Evolutionary conservation across 2,329 filamentous ascomycete species (phyloP).

Genomic region (Leptographium procerum): DNA sequence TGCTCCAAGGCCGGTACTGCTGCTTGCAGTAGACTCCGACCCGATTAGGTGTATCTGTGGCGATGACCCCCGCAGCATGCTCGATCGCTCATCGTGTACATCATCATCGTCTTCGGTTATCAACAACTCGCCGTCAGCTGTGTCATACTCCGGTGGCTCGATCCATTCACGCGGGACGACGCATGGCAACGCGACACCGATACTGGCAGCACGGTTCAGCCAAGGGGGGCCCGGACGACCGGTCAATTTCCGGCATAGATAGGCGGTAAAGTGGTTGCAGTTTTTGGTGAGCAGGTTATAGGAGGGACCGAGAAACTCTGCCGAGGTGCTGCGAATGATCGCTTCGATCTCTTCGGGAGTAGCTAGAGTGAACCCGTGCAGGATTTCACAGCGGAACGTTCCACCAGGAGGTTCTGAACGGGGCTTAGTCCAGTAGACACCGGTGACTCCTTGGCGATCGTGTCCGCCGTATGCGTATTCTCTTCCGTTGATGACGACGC

Average conservation of each 20-base stretch:
- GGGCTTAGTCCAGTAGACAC: constrained; percentile 75
- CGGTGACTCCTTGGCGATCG: constrained; percentile 56
- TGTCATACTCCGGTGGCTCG: constrained; percentile 64
- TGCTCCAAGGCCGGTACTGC: constrained; percentile 15
- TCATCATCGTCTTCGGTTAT: constrained; percentile 40
- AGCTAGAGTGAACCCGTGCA: constrained; percentile 69
- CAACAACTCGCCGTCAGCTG: constrained; percentile 57
- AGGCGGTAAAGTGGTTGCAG: constrained; percentile 80
- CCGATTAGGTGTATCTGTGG: constrained; percentile 14
- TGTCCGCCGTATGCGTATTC: constrained; percentile 85
- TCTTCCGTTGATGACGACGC: constrained; percentile 65
- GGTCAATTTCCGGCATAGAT: constrained; percentile 63
- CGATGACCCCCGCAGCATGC: constrained; percentile 25
- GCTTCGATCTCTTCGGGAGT: constrained; percentile 57
- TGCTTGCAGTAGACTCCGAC: not conserved
- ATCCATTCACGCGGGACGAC: constrained; percentile 77
- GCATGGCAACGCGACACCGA: constrained; percentile 70
- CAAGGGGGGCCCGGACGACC: constrained; percentile 58
- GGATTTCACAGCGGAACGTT: constrained; percentile 61
- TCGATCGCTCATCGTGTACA: constrained; percentile 17
- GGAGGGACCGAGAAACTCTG: constrained; percentile 60
- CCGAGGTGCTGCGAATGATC: constrained; percentile 56
- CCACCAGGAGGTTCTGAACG: constrained; percentile 63
- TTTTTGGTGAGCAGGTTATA: constrained; percentile 78
- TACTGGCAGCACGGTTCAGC: constrained; percentile 75